phyloP scores from a whole-genome alignment of 139 green algal genomes.

The Picochlorum sp. region DNA sequence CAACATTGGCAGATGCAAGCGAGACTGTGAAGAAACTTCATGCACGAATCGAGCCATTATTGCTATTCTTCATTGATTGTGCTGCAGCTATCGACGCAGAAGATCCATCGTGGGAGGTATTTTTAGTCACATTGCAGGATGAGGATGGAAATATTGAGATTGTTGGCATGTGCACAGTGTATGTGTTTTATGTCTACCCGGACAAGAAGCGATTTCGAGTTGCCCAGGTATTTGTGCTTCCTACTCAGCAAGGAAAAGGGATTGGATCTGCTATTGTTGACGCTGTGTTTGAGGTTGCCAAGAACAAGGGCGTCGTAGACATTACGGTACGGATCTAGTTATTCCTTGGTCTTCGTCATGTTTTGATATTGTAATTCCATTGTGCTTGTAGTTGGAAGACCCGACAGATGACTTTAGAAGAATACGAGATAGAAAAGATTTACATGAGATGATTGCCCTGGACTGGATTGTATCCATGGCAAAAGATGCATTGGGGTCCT shows the following conservation, averaged over 20 bases:
- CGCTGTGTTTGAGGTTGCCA: constrained; percentile 43
- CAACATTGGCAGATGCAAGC: constrained; percentile 10
- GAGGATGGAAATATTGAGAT: background rate
- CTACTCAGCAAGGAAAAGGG: constrained; percentile 56
- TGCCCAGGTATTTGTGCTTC: constrained; percentile 74
- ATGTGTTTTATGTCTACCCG: constrained; percentile 77
- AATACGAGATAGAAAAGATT: constrained; percentile 60
- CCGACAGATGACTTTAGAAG: constrained; percentile 64
- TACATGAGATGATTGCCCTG: constrained; percentile 31
- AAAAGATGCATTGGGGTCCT: background rate
- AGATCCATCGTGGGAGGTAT: constrained; percentile 68
- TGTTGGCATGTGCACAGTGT: constrained; percentile 61
- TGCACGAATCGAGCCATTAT: constrained; percentile 60
- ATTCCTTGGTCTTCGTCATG: background rate
- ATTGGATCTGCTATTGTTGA: constrained; percentile 55
- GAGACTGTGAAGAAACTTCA: constrained; percentile 53
- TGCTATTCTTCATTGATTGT: constrained; percentile 82
- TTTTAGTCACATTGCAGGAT: constrained; percentile 40
- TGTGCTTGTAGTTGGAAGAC: constrained; percentile 52
- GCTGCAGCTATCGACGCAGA: constrained; percentile 56
- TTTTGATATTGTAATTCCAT: background rate
- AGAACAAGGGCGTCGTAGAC: constrained; percentile 44
- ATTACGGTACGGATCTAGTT: constrained; percentile 26
- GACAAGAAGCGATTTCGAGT: constrained; percentile 53
- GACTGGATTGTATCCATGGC: constrained; percentile 25